Percentiles rank a stretch among this genome's conserved stretches.
Evolutionary conservation across 1,284 basidiomycete species (phyloP).

Genomic region (Ustilago shanxiensis): DNA sequence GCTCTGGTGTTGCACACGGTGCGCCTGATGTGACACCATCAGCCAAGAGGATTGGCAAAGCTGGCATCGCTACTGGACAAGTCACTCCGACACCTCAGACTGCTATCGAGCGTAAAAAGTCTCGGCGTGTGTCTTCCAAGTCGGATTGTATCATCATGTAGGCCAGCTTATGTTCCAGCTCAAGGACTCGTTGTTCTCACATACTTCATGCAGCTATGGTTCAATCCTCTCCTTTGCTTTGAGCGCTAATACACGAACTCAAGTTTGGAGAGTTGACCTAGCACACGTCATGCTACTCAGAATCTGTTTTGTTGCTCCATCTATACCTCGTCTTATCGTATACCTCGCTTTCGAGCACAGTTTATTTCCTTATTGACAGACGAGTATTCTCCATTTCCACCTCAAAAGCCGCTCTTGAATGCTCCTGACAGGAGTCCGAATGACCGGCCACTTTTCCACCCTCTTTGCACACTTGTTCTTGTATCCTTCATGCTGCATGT

Average conservation of each 20-base stretch:
- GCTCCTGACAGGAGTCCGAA: too few relatives aligned
- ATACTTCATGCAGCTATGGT: not conserved
- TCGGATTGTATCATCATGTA: conserved; percentile 51
- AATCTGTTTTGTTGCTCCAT: not conserved
- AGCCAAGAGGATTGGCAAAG: conserved; percentile 10
- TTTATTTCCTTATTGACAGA: not conserved
- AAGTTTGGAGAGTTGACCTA: not conserved
- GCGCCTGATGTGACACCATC: conserved; percentile 9
- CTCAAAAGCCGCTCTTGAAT: too few relatives aligned
- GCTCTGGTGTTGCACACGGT: conserved; percentile 24
- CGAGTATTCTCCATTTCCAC: not conserved
- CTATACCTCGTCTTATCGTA: not conserved
- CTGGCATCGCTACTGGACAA: conserved; percentile 26
- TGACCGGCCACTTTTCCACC: too few relatives aligned
- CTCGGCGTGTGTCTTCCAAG: conserved; percentile 41
- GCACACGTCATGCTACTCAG: not conserved
- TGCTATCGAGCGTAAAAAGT: conserved; percentile 40
- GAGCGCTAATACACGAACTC: not conserved
- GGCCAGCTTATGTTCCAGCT: not conserved
- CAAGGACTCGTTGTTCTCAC: not conserved
- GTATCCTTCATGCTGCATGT: not conserved
- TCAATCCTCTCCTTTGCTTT: not conserved
- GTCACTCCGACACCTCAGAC: conserved; percentile 33
- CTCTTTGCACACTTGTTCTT: not conserved
- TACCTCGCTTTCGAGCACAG: not conserved